These are phyloP conservation scores for Miscanthus lutarioriparius DNA, from an alignment of 176 grass and related monocot species.

Conservation along the genomic window DNA sequence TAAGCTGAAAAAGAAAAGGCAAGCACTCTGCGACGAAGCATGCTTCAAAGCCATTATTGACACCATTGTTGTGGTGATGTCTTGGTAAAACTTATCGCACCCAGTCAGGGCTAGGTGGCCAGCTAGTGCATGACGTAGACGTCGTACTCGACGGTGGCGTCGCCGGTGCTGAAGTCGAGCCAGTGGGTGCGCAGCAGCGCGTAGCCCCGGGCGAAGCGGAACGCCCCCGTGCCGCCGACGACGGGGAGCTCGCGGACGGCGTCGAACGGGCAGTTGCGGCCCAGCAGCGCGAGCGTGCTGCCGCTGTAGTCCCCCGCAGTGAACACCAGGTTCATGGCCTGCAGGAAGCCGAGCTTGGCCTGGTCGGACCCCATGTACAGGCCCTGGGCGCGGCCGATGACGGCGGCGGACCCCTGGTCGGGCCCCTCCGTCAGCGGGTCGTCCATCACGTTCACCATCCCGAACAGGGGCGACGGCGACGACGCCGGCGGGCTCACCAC, in stretches of 20 bases:
- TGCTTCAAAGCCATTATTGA: not conserved
- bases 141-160: slow-evolving; percentile 72
- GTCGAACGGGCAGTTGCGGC: slow-evolving; percentile 58
- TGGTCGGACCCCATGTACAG: slow-evolving; percentile 58
- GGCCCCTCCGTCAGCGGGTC: slow-evolving; percentile 66
- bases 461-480: slow-evolving; percentile 33
- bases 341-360: slow-evolving; percentile 50
- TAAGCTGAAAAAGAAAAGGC: not conserved
- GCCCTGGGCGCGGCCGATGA: slow-evolving; percentile 65
- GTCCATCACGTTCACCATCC: slow-evolving; percentile 60
- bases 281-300: slow-evolving; percentile 62
- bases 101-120: too few species aligned
- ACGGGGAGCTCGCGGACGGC: slow-evolving; percentile 60
- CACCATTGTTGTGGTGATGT: not conserved
- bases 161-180: slow-evolving; percentile 44
- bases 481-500: slow-evolving; percentile 29
- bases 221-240: slow-evolving; percentile 58
- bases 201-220: slow-evolving; percentile 69
- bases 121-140: slow-evolving; percentile 62
- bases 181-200: slow-evolving; percentile 50
- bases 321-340: slow-evolving; percentile 80
- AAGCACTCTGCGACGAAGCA: not conserved
- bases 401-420: slow-evolving; percentile 19
- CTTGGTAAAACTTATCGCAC: not conserved
- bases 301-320: slow-evolving; percentile 54